Evolutionary conservation across 2,329 filamentous ascomycete species (phyloP).

Genomic region (Colletotrichum spaethianum): DNA sequence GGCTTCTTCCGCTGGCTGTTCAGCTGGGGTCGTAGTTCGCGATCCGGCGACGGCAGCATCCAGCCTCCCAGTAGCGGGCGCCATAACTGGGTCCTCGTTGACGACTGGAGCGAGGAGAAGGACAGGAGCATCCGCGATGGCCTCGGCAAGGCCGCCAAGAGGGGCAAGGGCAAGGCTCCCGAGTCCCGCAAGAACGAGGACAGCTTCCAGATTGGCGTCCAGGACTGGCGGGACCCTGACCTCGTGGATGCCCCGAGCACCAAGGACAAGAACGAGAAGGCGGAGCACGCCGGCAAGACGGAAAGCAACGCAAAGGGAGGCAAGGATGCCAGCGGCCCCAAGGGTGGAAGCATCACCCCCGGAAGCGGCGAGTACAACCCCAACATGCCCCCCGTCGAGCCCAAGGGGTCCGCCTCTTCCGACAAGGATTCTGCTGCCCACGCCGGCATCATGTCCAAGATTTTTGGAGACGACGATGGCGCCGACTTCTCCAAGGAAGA

Average conservation of each 20-base stretch:
- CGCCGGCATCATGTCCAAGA: slow-evolving; percentile 61
- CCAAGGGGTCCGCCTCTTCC: slow-evolving; percentile 46
- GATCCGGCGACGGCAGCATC: slow-evolving; percentile 63
- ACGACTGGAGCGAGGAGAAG: slow-evolving; percentile 74
- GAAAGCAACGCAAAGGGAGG: slow-evolving; percentile 40
- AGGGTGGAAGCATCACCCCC: slow-evolving; percentile 78
- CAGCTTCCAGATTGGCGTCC: slow-evolving; percentile 85
- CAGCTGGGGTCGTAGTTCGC: slow-evolving; percentile 50
- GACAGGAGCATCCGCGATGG: slow-evolving; percentile 60
- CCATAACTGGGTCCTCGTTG: slow-evolving; percentile 79
- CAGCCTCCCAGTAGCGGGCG: slow-evolving; percentile 81
- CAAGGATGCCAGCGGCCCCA: slow-evolving; percentile 55
- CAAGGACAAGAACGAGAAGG: slow-evolving; percentile 43
- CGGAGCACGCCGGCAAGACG: slow-evolving; percentile 40
- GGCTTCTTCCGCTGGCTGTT: slow-evolving; percentile 64
- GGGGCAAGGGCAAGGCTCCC: slow-evolving; percentile 45
- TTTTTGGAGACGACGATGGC: slow-evolving; percentile 63
- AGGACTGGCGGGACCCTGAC: slow-evolving; percentile 85
- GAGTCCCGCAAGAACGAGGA: slow-evolving; percentile 58
- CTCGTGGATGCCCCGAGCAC: slow-evolving; percentile 56
- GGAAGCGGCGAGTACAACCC: slow-evolving; percentile 78
- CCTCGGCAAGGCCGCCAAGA: slow-evolving; percentile 54
- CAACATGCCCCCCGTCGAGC: slow-evolving; percentile 48
- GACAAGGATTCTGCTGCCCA: slow-evolving; percentile 29
- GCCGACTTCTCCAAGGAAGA: slow-evolving; percentile 47